Evolutionary conservation across 2,329 filamentous ascomycete species (phyloP), one percentile per base, ranked within the genome.

Genomic region (Neonectria coccinea): DNA sequence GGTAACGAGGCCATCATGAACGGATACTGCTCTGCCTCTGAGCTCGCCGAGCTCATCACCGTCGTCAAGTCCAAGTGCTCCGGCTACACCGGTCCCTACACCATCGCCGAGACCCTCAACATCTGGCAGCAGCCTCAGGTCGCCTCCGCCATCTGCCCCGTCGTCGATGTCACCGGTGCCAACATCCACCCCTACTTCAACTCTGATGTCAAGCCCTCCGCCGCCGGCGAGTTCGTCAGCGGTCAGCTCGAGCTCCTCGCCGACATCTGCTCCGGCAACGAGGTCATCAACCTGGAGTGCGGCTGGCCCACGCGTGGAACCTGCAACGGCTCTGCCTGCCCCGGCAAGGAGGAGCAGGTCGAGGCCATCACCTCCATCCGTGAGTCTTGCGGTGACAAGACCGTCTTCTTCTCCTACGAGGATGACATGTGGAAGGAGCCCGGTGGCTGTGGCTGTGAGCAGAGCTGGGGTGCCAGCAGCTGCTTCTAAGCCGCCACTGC

Each of bases 111-210:
- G 84, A 90, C 94, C 59, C 87, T 97, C 73, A 87, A 90, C 80
- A 85, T 91, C 77, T 94, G 93, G 88, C 83, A 93, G 81, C 82
- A 89, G 77, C 71, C 82, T 56, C 84, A 90, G 68, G 86, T 86
- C 64, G 68, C 85, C 60, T 74, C 77, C 33, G 80, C 80, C 53
- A 86, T 97, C 67, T 97, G 95, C 86, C 73, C 75, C 39, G 86
- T 85, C 73, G 85, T 97, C 64, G 94, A 97, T 77, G 84, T 97
- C 66, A 86, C 93, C 41, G 92, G 91, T 80, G 89, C 89, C 80
- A 97, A 97, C 86, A 89, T 97, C 75, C 94, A 98, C 84, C 90
- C 94, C 72, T 97, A 92, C 91, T 98, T 97, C 91, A 97, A 97
- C 85, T 77, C 88, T 50, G 82, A 86, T 63, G 86, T 90, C 69